A percentile compares a stretch with the other conserved stretches of the same genome.
These are phyloP conservation scores for Cystofilobasidium bisporidii DNA, from an alignment of 768 basidiomycete species.

Conservation along the genomic window DNA sequence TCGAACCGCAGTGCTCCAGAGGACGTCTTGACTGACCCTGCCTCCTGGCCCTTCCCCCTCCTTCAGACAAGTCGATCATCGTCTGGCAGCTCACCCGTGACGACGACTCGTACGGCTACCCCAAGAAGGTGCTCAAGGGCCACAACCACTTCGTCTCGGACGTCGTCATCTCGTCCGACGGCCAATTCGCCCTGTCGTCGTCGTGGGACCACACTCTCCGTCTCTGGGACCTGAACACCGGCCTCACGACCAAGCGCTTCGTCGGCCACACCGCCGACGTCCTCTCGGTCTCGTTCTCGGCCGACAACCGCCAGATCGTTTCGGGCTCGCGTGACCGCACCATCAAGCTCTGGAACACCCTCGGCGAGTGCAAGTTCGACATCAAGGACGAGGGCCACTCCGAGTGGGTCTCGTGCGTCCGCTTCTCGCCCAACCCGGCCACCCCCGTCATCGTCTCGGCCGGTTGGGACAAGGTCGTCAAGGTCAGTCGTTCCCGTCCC, in stretches of 20 bases:
- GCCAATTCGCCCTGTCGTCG: conserved; percentile 96
- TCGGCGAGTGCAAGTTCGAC: conserved; percentile 99
- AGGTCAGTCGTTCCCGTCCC: conserved; percentile 53
- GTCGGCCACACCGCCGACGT: conserved; percentile 97
- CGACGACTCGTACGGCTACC: conserved; percentile 69
- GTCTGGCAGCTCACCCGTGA: conserved; percentile 95
- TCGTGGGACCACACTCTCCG: conserved; percentile 99
- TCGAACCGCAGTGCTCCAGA: too few relatives aligned
- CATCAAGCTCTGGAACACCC: conserved; percentile 99
- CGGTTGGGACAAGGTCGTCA: conserved; percentile 99
- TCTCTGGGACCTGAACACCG: conserved; percentile 98
- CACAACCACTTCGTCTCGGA: conserved; percentile 99
- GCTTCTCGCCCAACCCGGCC: conserved; percentile 94
- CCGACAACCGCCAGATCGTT: conserved; percentile 99
- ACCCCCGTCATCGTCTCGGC: conserved; percentile 98
- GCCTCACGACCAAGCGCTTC: conserved; percentile 88
- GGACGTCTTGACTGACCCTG: conserved; percentile 1
- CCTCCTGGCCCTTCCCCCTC: neutral
- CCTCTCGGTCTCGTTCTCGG: conserved; percentile 97
- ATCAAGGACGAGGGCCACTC: conserved; percentile 97
- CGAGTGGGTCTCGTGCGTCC: conserved; percentile 99
- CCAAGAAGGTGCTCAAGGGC: conserved; percentile 92
- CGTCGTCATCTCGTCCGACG: conserved; percentile 97
- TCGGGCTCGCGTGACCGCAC: conserved; percentile 92
- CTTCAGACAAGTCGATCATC: conserved; percentile 94